phyloP scores from a whole-genome alignment of 352 stramenopile genomes.

The Phytophthora nicotianae region DNA sequence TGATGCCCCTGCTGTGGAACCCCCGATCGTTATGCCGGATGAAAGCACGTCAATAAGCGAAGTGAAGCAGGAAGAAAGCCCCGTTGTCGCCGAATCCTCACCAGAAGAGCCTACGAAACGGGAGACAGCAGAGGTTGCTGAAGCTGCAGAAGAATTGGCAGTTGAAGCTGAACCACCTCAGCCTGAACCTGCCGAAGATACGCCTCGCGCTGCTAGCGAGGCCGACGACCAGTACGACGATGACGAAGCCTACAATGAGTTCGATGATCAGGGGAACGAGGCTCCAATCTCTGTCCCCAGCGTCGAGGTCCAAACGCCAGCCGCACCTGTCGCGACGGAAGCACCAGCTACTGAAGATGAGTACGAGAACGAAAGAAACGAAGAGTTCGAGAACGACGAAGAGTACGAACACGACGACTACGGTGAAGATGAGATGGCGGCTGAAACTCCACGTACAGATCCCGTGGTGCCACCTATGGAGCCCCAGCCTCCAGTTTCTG shows the following conservation, averaged over 20 bases:
- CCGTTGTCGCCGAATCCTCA: not conserved
- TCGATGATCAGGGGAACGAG: constrained; percentile 41
- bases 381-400: constrained; percentile 61
- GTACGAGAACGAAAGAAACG: constrained; percentile 26
- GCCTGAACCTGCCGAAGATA: not conserved
- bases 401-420: constrained; percentile 59
- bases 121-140: constrained; percentile 1
- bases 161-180: constrained; percentile 1
- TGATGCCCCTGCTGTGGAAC: constrained; percentile 11
- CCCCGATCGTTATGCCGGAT: not conserved
- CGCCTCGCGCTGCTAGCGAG: constrained; percentile 3
- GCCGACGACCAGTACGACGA: constrained; percentile 41
- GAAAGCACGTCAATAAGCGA: not conserved
- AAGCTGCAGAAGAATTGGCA: constrained; percentile 5
- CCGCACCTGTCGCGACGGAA: constrained; percentile 1
- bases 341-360: constrained; percentile 32
- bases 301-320: not conserved
- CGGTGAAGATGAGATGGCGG: constrained; percentile 11
- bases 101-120: not conserved
- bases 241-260: constrained; percentile 56
- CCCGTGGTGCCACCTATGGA: not conserved
- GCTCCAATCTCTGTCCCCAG: not conserved
- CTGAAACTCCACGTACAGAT: constrained; percentile 7
- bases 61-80: not conserved
- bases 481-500: constrained; percentile 11